phyloP scores from a whole-genome alignment of 2,329 filamentous ascomycete genomes.

The Trichoderma semiorbis region DNA sequence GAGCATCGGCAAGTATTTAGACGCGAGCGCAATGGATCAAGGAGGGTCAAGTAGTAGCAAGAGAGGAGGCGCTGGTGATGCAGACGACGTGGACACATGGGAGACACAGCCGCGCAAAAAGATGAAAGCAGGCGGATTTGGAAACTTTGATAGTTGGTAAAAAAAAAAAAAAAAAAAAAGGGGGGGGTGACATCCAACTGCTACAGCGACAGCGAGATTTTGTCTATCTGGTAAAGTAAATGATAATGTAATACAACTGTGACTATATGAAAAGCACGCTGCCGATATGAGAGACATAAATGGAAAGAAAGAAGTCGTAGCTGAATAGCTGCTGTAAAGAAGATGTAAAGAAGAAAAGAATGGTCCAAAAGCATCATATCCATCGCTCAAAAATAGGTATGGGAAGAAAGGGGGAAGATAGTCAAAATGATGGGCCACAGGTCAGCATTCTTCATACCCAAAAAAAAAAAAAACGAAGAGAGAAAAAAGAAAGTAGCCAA shows the following conservation, averaged over 20 bases:
- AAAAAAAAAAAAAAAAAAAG: slow-evolving; percentile 22
- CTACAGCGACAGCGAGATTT: not conserved
- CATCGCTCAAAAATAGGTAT: not conserved
- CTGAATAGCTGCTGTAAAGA: not conserved
- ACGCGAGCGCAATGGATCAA: slow-evolving; percentile 45
- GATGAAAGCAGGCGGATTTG: slow-evolving; percentile 72
- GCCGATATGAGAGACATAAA: not conserved
- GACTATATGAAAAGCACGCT: not conserved
- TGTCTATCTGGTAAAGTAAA: not conserved
- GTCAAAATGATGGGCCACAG: not conserved
- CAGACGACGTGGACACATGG: slow-evolving; percentile 61
- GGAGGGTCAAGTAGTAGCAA: slow-evolving; percentile 48
- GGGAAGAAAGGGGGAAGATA: not conserved
- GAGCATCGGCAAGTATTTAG: slow-evolving; percentile 77
- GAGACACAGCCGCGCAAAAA: slow-evolving; percentile 77
- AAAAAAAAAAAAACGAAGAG: not conserved
- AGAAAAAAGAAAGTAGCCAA: not conserved
- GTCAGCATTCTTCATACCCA: not conserved
- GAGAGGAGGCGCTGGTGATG: slow-evolving; percentile 47
- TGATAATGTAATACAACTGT: slow-evolving; percentile 1
- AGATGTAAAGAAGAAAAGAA: not conserved
- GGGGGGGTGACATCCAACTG: not conserved
- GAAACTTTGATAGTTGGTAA: slow-evolving; percentile 93
- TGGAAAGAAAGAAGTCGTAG: not conserved
- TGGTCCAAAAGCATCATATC: not conserved